Conservation (phyloP, 768 basidiomycete genomes). For the Lentinula aciculospora region DNA sequence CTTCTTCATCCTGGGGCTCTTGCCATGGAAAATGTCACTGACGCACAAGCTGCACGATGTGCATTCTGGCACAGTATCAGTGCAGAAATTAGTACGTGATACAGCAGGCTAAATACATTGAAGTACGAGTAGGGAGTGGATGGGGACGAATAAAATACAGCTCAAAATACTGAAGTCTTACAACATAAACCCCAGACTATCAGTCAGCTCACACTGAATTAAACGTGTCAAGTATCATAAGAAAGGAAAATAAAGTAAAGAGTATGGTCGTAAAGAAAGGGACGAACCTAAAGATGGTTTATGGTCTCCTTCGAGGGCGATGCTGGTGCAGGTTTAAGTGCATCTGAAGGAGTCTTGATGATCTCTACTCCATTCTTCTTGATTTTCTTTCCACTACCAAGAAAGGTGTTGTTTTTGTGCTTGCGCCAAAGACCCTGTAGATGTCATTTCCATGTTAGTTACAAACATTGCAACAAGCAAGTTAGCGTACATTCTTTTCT, state of each 20-base stretch:
- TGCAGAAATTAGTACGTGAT: constrained; percentile 3
- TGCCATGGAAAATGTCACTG: constrained; percentile 2
- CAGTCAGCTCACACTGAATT: too few relatives aligned
- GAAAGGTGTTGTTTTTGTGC: not conserved
- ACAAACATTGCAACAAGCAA: not conserved
- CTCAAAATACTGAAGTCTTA: too few relatives aligned
- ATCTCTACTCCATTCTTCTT: constrained; percentile 3
- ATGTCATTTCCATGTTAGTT: not conserved
- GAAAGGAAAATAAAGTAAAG: too few relatives aligned
- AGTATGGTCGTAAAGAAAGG: too few relatives aligned
- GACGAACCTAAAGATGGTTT: not conserved
- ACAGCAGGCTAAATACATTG: too few relatives aligned
- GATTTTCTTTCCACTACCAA: not conserved
- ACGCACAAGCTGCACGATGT: constrained; percentile 1
- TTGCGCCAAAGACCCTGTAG: constrained; percentile 5
- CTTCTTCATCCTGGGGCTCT: constrained; percentile 7
- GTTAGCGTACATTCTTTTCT: not conserved
- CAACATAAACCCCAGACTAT: too few relatives aligned
- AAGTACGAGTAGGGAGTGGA: too few relatives aligned
- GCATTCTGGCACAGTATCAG: constrained; percentile 11
- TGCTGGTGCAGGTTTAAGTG: not conserved
- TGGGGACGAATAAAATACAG: too few relatives aligned
- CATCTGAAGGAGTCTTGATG: constrained; percentile 5
- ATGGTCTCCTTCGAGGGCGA: not conserved
- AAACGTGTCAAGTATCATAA: too few relatives aligned